These are phyloP conservation scores for Kondoa subrosea DNA, from an alignment of 768 basidiomycete genomes.

Conservation along the genomic window DNA sequence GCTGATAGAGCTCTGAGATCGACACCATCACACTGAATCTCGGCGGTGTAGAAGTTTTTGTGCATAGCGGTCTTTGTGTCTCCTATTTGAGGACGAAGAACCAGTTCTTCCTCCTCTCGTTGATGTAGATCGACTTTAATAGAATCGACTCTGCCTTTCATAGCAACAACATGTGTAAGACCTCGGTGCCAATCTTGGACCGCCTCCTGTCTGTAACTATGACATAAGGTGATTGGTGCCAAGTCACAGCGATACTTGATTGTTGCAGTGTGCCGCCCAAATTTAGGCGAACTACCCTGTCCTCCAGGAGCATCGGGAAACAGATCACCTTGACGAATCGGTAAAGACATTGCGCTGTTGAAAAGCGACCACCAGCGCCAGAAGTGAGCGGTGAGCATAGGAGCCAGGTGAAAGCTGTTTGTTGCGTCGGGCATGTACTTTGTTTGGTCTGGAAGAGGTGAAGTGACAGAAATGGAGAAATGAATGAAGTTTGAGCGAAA, in stretches of 20 bases:
- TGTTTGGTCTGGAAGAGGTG: slow-evolving; percentile 18
- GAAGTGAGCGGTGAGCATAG: slow-evolving; percentile 71
- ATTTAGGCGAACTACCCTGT: slow-evolving; percentile 60
- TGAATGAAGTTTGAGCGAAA: slow-evolving; percentile 92
- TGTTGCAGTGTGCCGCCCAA: slow-evolving; percentile 72
- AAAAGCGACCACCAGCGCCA: slow-evolving; percentile 84
- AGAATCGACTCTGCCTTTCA: slow-evolving; percentile 64
- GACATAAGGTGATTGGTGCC: slow-evolving; percentile 62
- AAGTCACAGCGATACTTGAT: slow-evolving; percentile 74
- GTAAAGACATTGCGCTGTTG: slow-evolving; percentile 56
- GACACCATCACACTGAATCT: slow-evolving; percentile 58
- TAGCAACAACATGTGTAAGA: slow-evolving; percentile 58
- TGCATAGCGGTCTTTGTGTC: slow-evolving; percentile 46
- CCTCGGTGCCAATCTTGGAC: slow-evolving; percentile 66
- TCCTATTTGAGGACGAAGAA: slow-evolving; percentile 43
- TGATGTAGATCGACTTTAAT: slow-evolving; percentile 86
- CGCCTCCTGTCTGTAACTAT: slow-evolving; percentile 67
- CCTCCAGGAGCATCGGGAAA: slow-evolving; percentile 44
- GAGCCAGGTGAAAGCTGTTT: slow-evolving; percentile 70
- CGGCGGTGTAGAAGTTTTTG: slow-evolving; percentile 75
- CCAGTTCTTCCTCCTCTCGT: slow-evolving; percentile 59
- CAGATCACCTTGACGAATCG: slow-evolving; percentile 71
- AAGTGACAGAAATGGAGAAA: slow-evolving; percentile 65
- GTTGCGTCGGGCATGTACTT: slow-evolving; percentile 25
- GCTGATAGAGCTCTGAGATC: slow-evolving; percentile 65